phyloP scores from a whole-genome alignment of 192 early-diverging fungal genomes.

The Entomortierella chlamydospora region DNA sequence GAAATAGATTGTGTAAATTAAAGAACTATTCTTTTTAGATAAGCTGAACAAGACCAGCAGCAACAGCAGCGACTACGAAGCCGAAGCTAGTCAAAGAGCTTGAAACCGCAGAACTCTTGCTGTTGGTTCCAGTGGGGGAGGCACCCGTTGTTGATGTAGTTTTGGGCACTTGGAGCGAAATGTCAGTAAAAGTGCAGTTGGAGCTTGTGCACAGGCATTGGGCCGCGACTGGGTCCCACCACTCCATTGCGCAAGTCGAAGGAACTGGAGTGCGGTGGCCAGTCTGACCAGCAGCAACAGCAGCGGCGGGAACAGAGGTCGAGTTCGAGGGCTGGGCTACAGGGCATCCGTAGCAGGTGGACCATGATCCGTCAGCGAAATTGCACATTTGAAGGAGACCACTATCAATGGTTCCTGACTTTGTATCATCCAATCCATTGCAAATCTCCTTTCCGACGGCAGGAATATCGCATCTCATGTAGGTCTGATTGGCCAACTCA shows the following conservation, averaged over 20 bases:
- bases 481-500: slow-evolving; percentile 69
- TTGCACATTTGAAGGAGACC: slow-evolving; percentile 59
- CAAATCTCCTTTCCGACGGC: slow-evolving; percentile 74
- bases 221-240: slow-evolving; percentile 76
- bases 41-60: slow-evolving; percentile 30
- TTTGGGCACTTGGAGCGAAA: slow-evolving; percentile 15
- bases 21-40: slow-evolving; percentile 4
- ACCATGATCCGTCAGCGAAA: slow-evolving; percentile 59
- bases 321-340: slow-evolving; percentile 43
- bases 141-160: slow-evolving; percentile 8
- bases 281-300: slow-evolving; percentile 33
- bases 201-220: slow-evolving; percentile 69
- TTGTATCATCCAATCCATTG: slow-evolving; percentile 71
- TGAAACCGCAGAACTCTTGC: slow-evolving; percentile 1
- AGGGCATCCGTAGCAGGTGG: slow-evolving; percentile 70
- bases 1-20: not conserved
- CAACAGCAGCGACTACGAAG: slow-evolving; percentile 14
- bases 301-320: slow-evolving; percentile 57
- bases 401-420: slow-evolving; percentile 41
- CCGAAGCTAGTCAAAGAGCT: not conserved
- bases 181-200: slow-evolving; percentile 69
- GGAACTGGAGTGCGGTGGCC: slow-evolving; percentile 61
- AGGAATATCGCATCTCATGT: slow-evolving; percentile 72
- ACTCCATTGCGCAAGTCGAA: slow-evolving; percentile 72
- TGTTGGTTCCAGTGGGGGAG: not conserved